Evolutionary conservation across 345 rosid genomes (phyloP), one percentile per base, ranked within the genome.

Genomic region (Clausena lansium): DNA sequence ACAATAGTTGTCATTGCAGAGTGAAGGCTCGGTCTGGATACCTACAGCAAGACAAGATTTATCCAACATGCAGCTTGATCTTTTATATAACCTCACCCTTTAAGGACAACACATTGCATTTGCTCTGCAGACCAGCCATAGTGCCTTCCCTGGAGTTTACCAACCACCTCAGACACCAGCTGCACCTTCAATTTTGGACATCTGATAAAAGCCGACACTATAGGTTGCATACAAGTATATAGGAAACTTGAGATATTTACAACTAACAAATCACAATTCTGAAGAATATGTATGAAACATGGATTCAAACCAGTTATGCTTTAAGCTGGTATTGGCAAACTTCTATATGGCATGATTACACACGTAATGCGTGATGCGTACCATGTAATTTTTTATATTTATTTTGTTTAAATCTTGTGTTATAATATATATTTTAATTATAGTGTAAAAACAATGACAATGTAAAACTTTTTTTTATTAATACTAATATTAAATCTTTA

Each of bases 151-250:
- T 24, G 91, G 94, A 68, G 70, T 90, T 36, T 88, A 90, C 77
- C 91, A 87, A 64, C 86, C 88, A 33, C 57, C 91, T 55, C 94
- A 86, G 71, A 79, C 93, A 38, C 68, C 89, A 66, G 83, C 85
- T 19, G 72, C 85, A 62, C 84, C 88, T 60, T 80, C 92, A 61
- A 96, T 94, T 86, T 96, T 94, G 76, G 94, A 94, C 99, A 94
- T 92, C 82, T 94, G 99, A 82, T 96, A 96, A 86, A 96, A 92
- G 76, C 99, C 99, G 67, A 96, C 92, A 10, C 99, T 94, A 89
- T 84, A 81, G 11, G 73, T 65, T 20, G 45, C 69, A 65, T 7
- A 69, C 74, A 32, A 58, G 50, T 47, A 58, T 79, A 73, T 59
- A 84, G 78, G 67, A 76, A 79, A 79, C 50, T 20, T 47, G 30